Evolutionary conservation across 805 yeast genomes (phyloP), one percentile per base, ranked within the genome.

Genomic region (Metschnikowia borealis): DNA sequence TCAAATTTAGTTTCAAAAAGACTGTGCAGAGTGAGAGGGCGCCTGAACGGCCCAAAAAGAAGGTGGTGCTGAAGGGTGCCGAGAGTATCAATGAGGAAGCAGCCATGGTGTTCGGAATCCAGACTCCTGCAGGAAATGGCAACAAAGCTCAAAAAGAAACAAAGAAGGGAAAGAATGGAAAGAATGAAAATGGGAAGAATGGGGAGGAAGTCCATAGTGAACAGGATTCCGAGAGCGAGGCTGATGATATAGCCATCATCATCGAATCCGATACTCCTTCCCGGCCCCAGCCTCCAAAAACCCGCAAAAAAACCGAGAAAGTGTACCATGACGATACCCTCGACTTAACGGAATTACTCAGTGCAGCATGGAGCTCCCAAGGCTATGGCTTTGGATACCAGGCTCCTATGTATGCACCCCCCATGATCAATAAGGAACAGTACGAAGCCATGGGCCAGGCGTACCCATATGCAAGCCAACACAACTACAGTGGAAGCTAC

Each of bases 1-100:
- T 82, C 52, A 85, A 79, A 68, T 73, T 72, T 49, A 68, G 69
- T 56, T 68, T 63, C 65, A 75, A 66, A 63, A 81, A 71, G 67
- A 70, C 61, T 6, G 17, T 17, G 55, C 67, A 21, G 66, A 55
- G 69, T 59, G 35, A 34, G 5, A 13, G 18, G 26, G 47, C 39
- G 14, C 26, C 37, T 1, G 46, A 42, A 6, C 26, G 31, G 7
- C 47, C 32, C 3, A 21, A 17, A 18, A 17, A n/a, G 8, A 44
- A 23, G 5, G 2, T 14, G 14, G 3, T n/a, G 21, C 38, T 14
- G 8, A 18, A 26, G 14, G 18, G 39, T 3, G 34, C 44, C 7
- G 48, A 40, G 3, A 37, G 53, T 5, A 50, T 57, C 14, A 49
- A 46, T 20, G 71, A 71, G 46, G 77, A 73, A 53, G 74, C 74